phyloP scores from a whole-genome alignment of 2,329 filamentous ascomycete genomes.

The Talaromyces sp. region DNA sequence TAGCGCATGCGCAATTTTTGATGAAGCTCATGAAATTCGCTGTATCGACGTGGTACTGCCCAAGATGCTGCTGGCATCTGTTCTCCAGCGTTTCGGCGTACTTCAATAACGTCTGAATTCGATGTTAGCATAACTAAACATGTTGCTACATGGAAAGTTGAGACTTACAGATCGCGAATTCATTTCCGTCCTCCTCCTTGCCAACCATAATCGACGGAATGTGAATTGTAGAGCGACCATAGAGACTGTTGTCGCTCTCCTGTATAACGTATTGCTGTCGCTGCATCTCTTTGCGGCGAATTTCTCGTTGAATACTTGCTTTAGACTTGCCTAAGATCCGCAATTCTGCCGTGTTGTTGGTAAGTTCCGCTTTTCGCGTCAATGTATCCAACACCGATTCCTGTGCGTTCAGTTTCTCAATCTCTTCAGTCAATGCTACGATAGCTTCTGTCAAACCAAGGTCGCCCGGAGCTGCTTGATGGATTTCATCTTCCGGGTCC shows the following conservation, averaged over 20 bases:
- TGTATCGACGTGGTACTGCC: constrained; percentile 89
- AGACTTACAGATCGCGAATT: constrained; percentile 75
- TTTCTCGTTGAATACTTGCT: constrained; percentile 85
- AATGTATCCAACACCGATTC: constrained; percentile 88
- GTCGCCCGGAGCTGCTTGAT: constrained; percentile 91
- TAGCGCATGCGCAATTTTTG: constrained; percentile 82
- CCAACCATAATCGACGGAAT: constrained; percentile 94
- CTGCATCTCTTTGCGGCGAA: constrained; percentile 90
- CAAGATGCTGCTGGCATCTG: constrained; percentile 96
- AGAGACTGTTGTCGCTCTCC: constrained; percentile 95
- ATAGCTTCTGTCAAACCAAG: constrained; percentile 92
- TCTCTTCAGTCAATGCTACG: constrained; percentile 78
- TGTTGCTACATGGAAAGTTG: neutral
- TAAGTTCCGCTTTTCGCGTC: constrained; percentile 89
- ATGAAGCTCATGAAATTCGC: constrained; percentile 93
- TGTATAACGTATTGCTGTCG: constrained; percentile 95
- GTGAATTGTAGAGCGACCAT: constrained; percentile 80
- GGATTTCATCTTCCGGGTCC: constrained; percentile 74
- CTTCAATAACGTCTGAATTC: constrained; percentile 73
- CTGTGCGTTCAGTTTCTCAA: constrained; percentile 82
- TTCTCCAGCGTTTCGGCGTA: constrained; percentile 83
- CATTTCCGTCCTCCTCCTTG: constrained; percentile 84
- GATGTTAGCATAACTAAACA: neutral
- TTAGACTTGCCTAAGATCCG: constrained; percentile 91
- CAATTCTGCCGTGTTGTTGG: constrained; percentile 91